Evolutionary conservation across 164 flowering plant genomes (phyloP).

Genomic region (Vitis cinerea): DNA sequence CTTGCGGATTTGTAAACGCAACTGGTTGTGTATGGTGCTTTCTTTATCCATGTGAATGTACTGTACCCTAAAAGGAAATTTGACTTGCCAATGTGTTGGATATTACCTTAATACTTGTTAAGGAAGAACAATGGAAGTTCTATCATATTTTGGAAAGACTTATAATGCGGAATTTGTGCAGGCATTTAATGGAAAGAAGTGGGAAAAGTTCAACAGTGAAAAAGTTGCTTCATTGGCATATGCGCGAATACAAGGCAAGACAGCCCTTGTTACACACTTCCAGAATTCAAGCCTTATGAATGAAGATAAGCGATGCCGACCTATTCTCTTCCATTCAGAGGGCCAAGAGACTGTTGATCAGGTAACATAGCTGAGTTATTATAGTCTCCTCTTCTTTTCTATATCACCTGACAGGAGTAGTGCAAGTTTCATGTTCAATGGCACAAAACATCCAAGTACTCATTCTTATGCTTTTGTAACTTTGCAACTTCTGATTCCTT

Average conservation of each 20-base stretch:
- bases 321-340: constrained; percentile 85
- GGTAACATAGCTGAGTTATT: constrained; percentile 36
- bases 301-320: constrained; percentile 95
- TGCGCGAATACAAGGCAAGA: constrained; percentile 94
- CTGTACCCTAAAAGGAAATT: background rate
- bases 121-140: background rate
- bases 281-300: constrained; percentile 98
- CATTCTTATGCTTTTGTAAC: too few species aligned
- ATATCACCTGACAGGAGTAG: too few species aligned
- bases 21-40: background rate
- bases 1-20: background rate
- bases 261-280: constrained; percentile 84
- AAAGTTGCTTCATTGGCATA: constrained; percentile 96
- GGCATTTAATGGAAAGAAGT: constrained; percentile 93
- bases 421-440: too few species aligned
- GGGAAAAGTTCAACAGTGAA: constrained; percentile 99
- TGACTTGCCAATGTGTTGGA: too few species aligned
- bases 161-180: constrained; percentile 27
- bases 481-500: too few species aligned
- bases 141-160: background rate
- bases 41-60: background rate
- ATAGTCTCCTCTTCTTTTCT: background rate
- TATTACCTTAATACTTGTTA: too few species aligned
- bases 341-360: constrained; percentile 56
- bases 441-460: too few species aligned